phyloP scores from a whole-genome alignment of 2,329 filamentous ascomycete species.

The Fusarium anguioides region DNA sequence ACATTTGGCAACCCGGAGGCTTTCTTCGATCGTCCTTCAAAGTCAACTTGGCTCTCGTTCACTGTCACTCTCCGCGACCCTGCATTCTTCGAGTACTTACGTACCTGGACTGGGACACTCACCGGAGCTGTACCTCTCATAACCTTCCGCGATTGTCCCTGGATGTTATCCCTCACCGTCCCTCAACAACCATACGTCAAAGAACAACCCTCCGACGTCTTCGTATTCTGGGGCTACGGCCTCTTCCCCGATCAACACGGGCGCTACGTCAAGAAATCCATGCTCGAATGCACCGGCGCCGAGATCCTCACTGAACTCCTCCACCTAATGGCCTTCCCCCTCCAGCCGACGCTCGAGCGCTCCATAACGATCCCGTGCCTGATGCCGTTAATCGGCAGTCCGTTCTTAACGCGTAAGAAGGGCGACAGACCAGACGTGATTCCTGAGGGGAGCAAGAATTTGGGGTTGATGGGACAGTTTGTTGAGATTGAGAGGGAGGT shows the following conservation, averaged over 20 bases:
- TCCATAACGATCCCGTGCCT: constrained; percentile 42
- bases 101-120: constrained; percentile 39
- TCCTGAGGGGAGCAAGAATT: constrained; percentile 40
- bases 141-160: constrained; percentile 44
- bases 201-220: constrained; percentile 40
- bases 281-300: constrained; percentile 42
- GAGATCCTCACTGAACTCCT: constrained; percentile 44
- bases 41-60: constrained; percentile 45
- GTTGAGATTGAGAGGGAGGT: constrained; percentile 45
- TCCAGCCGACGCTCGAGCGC: constrained; percentile 38
- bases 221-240: constrained; percentile 45
- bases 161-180: constrained; percentile 43
- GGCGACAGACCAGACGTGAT: constrained; percentile 42
- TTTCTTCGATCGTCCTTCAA: constrained; percentile 45
- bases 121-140: constrained; percentile 40
- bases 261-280: constrained; percentile 40
- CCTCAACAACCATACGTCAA: constrained; percentile 41
- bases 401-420: constrained; percentile 42
- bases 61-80: constrained; percentile 39
- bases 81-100: constrained; percentile 38
- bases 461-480: constrained; percentile 45
- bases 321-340: constrained; percentile 40
- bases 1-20: constrained; percentile 43
- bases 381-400: constrained; percentile 44
- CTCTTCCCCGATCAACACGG: constrained; percentile 43